Percentiles rank a stretch among this genome's conserved stretches.
Conservation (phyloP, 805 yeast genomes). For the Wickerhamomyces mucosus region DNA sequence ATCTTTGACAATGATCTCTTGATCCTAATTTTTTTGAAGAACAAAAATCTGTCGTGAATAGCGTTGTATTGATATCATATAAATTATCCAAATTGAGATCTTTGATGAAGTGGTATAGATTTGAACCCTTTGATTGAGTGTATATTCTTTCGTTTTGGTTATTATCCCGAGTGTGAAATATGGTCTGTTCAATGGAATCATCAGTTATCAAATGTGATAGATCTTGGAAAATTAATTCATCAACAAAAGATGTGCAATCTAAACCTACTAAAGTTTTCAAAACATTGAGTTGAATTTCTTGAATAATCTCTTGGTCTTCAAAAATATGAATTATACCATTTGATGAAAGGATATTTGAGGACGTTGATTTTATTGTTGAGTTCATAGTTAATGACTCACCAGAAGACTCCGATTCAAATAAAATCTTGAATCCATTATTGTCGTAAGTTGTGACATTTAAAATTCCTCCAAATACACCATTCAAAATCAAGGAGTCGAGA, state of each 20-base stretch:
- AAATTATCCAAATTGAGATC: constrained; percentile 31
- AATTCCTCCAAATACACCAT: constrained; percentile 39
- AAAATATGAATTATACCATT: constrained; percentile 45
- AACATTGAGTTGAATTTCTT: constrained; percentile 33
- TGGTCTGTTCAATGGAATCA: constrained; percentile 39
- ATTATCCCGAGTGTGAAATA: constrained; percentile 41
- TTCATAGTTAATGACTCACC: constrained; percentile 31
- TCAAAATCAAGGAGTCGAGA: constrained; percentile 26
- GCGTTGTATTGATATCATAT: constrained; percentile 12
- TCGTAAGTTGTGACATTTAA: constrained; percentile 10
- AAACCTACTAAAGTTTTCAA: constrained; percentile 51
- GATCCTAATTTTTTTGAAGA: constrained; percentile 45
- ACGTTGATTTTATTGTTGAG: constrained; percentile 22
- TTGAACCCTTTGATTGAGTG: constrained; percentile 23
- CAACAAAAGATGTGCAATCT: constrained; percentile 52
- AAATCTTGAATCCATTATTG: constrained; percentile 17
- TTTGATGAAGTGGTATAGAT: constrained; percentile 55
- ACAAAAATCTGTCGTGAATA: constrained; percentile 47
- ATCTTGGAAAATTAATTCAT: constrained; percentile 57
- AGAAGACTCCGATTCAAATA: constrained; percentile 15
- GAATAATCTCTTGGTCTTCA: constrained; percentile 21
- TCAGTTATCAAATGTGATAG: constrained; percentile 50
- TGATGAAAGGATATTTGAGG: constrained; percentile 32
- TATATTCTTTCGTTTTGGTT: constrained; percentile 13
- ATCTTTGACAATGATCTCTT: constrained; percentile 42